phyloP scores from a whole-genome alignment of 768 basidiomycete genomes.

The Macrocybe gigantea region DNA sequence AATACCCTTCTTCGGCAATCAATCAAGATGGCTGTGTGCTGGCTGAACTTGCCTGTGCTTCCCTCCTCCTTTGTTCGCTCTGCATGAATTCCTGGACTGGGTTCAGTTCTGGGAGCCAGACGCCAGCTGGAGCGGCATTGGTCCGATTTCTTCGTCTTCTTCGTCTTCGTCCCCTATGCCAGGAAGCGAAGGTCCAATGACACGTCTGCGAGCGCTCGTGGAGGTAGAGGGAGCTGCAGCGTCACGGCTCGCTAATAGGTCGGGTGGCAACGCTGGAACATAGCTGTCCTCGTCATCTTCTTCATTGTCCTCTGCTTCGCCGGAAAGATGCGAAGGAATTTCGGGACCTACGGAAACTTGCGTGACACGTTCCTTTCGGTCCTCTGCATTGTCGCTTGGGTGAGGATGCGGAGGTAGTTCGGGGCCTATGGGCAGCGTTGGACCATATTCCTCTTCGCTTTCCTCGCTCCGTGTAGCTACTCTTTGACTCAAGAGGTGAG shows the following conservation, averaged over 20 bases:
- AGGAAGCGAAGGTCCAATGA: constrained; percentile 38
- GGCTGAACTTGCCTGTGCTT: constrained; percentile 52
- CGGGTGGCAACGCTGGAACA: constrained; percentile 70
- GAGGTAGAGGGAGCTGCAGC: constrained; percentile 13
- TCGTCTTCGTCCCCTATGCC: constrained; percentile 45
- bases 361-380: no score
- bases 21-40: neutral
- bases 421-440: no score
- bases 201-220: constrained; percentile 22
- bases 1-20: constrained; percentile 1
- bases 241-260: constrained; percentile 43
- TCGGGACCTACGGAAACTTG: no score
- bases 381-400: neutral
- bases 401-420: neutral
- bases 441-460: no score
- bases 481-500: constrained; percentile 17
- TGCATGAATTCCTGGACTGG: constrained; percentile 82
- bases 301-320: constrained; percentile 16
- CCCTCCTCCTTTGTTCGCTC: constrained; percentile 73
- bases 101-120: constrained; percentile 39
- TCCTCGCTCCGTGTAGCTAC: no score
- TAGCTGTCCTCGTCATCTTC: constrained; percentile 59
- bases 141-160: constrained; percentile 80
- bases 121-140: constrained; percentile 62
- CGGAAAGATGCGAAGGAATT: neutral